A percentile compares a stretch with the other conserved stretches of the same genome.
Conservation (phyloP, 2,329 filamentous ascomycete species). For the Akanthomyces lecanii region DNA sequence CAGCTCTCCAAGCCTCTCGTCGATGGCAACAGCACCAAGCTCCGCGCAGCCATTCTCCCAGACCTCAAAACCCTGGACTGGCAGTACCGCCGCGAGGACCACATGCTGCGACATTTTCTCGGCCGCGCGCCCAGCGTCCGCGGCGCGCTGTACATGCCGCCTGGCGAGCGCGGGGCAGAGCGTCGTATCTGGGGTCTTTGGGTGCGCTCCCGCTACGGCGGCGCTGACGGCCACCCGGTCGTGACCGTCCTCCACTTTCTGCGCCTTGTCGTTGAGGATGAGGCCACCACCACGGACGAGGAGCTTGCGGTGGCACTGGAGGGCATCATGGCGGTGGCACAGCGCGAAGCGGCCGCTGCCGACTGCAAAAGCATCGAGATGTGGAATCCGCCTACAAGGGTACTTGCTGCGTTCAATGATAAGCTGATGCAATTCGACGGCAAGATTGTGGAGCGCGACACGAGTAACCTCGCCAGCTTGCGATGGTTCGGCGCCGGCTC, state of each 20-base stretch:
- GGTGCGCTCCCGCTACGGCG: slow-evolving; percentile 61
- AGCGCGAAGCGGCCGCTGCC: slow-evolving; percentile 68
- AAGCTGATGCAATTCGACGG: slow-evolving; percentile 43
- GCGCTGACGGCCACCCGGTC: slow-evolving; percentile 42
- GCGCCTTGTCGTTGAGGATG: slow-evolving; percentile 62
- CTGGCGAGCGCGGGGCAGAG: slow-evolving; percentile 35
- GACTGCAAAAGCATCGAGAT: slow-evolving; percentile 65
- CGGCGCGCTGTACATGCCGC: slow-evolving; percentile 61
- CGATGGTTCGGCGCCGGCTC: slow-evolving; percentile 62
- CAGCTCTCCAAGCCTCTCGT: slow-evolving; percentile 39
- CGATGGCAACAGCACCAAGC: slow-evolving; percentile 22
- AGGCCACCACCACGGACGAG: slow-evolving; percentile 32
- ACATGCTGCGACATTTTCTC: slow-evolving; percentile 63
- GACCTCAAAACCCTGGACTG: slow-evolving; percentile 40
- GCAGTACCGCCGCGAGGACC: slow-evolving; percentile 75
- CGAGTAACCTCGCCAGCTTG: slow-evolving; percentile 65
- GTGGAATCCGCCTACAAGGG: slow-evolving; percentile 71
- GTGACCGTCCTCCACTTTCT: slow-evolving; percentile 68
- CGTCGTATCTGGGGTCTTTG: slow-evolving; percentile 70
- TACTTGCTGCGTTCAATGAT: slow-evolving; percentile 43
- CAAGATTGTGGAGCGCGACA: slow-evolving; percentile 52
- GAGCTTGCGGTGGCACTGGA: slow-evolving; percentile 52
- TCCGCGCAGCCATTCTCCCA: slow-evolving; percentile 32
- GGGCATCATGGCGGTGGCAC: slow-evolving; percentile 62
- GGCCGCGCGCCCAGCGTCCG: slow-evolving; percentile 54